A percentile compares a stretch with the other conserved stretches of the same genome.
Evolutionary conservation across 352 stramenopile genomes (phyloP).

Genomic region (Globisporangium perplexum): DNA sequence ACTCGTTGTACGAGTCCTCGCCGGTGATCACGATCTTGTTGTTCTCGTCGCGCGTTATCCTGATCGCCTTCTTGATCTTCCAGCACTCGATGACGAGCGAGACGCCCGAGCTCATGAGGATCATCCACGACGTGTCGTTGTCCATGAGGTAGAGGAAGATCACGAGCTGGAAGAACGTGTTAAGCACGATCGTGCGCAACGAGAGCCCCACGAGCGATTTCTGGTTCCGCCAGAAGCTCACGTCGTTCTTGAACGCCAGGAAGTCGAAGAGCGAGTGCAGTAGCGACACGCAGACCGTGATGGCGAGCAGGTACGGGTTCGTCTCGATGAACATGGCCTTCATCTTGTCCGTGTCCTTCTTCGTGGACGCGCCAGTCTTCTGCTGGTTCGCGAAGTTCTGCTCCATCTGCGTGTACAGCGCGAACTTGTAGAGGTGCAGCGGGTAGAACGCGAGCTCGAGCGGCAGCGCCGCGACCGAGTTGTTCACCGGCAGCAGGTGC

Average conservation of each 20-base stretch:
- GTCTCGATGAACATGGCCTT: conserved; percentile 97
- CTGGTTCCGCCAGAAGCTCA: conserved; percentile 98
- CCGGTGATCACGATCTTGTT: conserved; percentile 83
- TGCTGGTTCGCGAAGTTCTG: conserved; percentile 91
- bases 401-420: conserved; percentile 92
- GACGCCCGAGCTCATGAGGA: conserved; percentile 85
- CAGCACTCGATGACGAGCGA: conserved; percentile 87
- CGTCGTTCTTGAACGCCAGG: conserved; percentile 98
- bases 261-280: conserved; percentile 99
- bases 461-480: conserved; percentile 65
- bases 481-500: conserved; percentile 87
- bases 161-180: conserved; percentile 96
- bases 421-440: conserved; percentile 89
- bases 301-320: conserved; percentile 93
- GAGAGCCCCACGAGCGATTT: conserved; percentile 95
- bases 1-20: conserved; percentile 78
- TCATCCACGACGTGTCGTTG: conserved; percentile 96
- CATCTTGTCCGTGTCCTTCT: conserved; percentile 89
- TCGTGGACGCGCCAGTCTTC: conserved; percentile 86
- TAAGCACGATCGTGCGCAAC: conserved; percentile 92
- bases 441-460: conserved; percentile 86
- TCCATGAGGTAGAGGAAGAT: conserved; percentile 98
- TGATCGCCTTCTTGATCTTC: conserved; percentile 93
- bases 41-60: conserved; percentile 68
- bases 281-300: conserved; percentile 94